Evolutionary conservation across 208 protist species (phyloP).

Genomic region (Trichomonas gallinae): DNA sequence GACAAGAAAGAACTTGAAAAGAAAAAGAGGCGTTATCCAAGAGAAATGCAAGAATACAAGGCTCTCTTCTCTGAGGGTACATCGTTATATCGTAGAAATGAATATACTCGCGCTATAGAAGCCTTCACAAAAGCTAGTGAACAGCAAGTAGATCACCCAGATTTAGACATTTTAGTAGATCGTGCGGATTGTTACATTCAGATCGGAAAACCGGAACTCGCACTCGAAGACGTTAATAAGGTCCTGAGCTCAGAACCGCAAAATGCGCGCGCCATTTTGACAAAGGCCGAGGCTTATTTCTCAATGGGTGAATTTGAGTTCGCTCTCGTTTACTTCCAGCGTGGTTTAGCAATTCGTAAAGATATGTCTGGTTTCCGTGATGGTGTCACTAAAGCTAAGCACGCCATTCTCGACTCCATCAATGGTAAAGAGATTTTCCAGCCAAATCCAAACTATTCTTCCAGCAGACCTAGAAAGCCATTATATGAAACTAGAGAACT

Average conservation of each 20-base stretch:
- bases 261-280: not conserved
- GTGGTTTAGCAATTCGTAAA: not conserved
- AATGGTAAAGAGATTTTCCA: not conserved
- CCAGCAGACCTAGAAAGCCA: not conserved
- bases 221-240: not conserved
- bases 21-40: not conserved
- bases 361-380: not conserved
- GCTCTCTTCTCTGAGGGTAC: not conserved
- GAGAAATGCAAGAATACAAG: not conserved
- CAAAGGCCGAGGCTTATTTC: constrained; percentile 12
- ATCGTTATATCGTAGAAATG: not conserved
- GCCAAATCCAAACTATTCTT: constrained; percentile 3
- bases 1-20: not conserved
- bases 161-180: constrained; percentile 12
- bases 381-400: not conserved
- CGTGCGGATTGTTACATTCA: constrained; percentile 19
- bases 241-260: not conserved
- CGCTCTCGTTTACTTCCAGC: constrained; percentile 12
- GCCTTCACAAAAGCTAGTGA: not conserved
- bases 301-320: constrained; percentile 23
- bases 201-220: not conserved
- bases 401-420: not conserved
- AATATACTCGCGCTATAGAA: not conserved
- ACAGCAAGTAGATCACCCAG: not conserved
- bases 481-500: not conserved